Evolutionary conservation across 1,284 basidiomycete species (phyloP).

Genomic region (Golubevia pallescens): DNA sequence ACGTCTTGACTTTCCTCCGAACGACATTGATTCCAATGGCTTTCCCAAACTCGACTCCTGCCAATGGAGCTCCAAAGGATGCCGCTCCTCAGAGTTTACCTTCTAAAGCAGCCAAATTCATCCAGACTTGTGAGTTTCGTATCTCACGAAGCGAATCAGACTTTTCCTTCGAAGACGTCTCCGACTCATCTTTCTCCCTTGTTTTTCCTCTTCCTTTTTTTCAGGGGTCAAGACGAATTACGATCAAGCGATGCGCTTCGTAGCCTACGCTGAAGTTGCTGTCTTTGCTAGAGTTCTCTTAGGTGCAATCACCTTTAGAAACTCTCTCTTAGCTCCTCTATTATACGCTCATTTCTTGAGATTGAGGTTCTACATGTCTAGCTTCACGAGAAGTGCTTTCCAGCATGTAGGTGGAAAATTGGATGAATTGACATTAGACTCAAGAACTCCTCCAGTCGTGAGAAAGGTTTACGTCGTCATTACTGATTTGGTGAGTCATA

Average conservation of each 20-base stretch:
- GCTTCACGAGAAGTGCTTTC: slow-evolving; percentile 58
- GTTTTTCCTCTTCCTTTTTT: not conserved
- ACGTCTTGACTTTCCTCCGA: slow-evolving; percentile 57
- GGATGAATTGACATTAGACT: slow-evolving; percentile 44
- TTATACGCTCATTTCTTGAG: slow-evolving; percentile 62
- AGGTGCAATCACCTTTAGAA: slow-evolving; percentile 51
- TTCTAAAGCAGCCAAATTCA: slow-evolving; percentile 41
- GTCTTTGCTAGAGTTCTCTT: slow-evolving; percentile 56
- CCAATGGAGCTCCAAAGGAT: slow-evolving; percentile 21
- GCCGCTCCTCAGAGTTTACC: slow-evolving; percentile 20
- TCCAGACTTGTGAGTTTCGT: slow-evolving; percentile 38
- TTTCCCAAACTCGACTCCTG: slow-evolving; percentile 30
- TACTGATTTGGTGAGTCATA: slow-evolving; percentile 37
- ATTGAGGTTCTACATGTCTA: slow-evolving; percentile 63
- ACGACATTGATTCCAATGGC: slow-evolving; percentile 54
- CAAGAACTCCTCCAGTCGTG: slow-evolving; percentile 49
- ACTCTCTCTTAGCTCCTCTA: slow-evolving; percentile 55
- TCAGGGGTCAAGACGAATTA: slow-evolving; percentile 61
- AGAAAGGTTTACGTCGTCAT: slow-evolving; percentile 54
- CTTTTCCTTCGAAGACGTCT: not conserved
- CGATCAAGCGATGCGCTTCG: slow-evolving; percentile 62
- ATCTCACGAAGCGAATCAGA: not conserved
- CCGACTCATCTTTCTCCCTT: not conserved
- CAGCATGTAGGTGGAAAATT: slow-evolving; percentile 48
- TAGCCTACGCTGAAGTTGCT: slow-evolving; percentile 60